Base-by-base conservation (phyloP, 2,329 filamentous ascomycete genomes). In the Tympanopsis confertula region DNA sequence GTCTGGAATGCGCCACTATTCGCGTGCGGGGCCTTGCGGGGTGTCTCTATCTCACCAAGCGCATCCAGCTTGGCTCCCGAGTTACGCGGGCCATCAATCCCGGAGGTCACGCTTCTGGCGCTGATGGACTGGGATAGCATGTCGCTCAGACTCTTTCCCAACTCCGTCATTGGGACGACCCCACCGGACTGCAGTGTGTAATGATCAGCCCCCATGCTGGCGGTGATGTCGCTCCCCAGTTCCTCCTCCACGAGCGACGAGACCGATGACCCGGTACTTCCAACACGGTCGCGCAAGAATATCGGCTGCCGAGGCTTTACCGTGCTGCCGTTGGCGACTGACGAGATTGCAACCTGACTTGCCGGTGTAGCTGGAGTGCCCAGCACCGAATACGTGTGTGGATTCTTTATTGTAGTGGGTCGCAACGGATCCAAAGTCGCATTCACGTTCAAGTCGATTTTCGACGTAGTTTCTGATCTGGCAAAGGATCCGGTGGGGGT, bases 31-130 rank as follows among this genome's bases (percentile, higher is more conserved):
- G 53, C 42, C 46, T 51, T 42, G 44, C 48, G 24, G 40, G 39
- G 52, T 36, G 54, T 50, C 4, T 72, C 59, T 36, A 63, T 57
- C 51, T 75, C 69, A 35, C 65, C 59, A 17, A 69, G 56, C 4
- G 68, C 63, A 44, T 67, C 68, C 19, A 76, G 58, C 28, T 65
- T 70, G 51, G 59, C 59, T 49, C 65, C 65, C 49, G 46, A 51
- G 20, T 69, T 67, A n/a, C 63, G 57, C 36, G 58, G 57, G 15
- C 78, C 74, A n/a, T 79, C 72, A 35, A 70, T 61, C 1, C 81
- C 85, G 4, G 87, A 94, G 2, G 78, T 82, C 62, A 94, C 86
- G 55, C 89, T 95, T 17, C 87, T 87, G 41, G 95, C 71, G 59
- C 88, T 95, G 43, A 89, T 80, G 10, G 87, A 74, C 18, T 89